These are phyloP conservation scores for Ceratonia siliqua DNA, from an alignment of 306 rosid species.

Conservation along the genomic window DNA sequence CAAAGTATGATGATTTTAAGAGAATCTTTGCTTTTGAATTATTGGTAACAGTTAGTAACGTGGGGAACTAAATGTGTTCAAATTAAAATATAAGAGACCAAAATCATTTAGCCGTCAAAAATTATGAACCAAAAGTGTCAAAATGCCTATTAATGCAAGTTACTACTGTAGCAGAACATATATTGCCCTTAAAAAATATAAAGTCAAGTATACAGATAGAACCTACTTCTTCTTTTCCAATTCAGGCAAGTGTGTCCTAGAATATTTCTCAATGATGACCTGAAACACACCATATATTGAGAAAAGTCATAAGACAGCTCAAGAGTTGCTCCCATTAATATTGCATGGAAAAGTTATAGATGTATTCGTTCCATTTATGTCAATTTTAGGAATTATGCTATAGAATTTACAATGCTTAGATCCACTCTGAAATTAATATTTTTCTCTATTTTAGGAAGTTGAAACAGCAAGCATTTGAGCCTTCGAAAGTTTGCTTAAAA, in stretches of 20 bases:
- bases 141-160: not conserved
- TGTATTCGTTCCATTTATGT: not conserved
- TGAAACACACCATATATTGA: constrained; percentile 28
- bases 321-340: not conserved
- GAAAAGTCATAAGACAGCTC: constrained; percentile 18
- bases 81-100: too few relatives aligned
- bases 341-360: not conserved
- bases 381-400: not conserved
- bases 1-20: too few relatives aligned
- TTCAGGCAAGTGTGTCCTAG: constrained; percentile 52
- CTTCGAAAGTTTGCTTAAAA: not conserved
- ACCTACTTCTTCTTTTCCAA: constrained; percentile 59
- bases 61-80: too few relatives aligned
- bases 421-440: not conserved
- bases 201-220: constrained; percentile 24
- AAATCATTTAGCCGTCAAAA: too few relatives aligned
- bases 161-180: constrained; percentile 4
- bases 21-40: too few relatives aligned
- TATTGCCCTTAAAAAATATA: not conserved
- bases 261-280: constrained; percentile 49
- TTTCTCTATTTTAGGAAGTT: not conserved
- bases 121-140: too few relatives aligned
- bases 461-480: not conserved
- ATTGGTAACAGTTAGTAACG: too few relatives aligned
- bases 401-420: not conserved